Evolutionary conservation across 306 rosid species (phyloP).

Genomic region (Notholithocarpus densiflorus): DNA sequence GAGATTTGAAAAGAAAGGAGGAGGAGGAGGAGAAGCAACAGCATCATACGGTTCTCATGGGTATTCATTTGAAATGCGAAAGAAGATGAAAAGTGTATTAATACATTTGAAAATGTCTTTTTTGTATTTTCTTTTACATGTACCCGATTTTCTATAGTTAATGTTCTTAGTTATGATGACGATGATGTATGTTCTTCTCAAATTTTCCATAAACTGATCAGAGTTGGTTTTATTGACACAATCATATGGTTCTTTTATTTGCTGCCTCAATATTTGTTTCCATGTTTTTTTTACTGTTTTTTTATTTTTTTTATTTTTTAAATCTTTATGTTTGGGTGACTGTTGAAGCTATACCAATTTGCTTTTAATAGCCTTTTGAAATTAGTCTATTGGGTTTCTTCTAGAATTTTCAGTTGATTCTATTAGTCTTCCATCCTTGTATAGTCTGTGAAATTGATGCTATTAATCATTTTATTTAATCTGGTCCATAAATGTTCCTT

Average conservation of each 20-base stretch:
- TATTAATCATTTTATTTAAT: constrained; percentile 7
- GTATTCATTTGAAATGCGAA: constrained; percentile 17
- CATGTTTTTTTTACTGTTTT: not conserved
- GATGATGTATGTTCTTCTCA: constrained; percentile 26
- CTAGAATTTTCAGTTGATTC: constrained; percentile 2
- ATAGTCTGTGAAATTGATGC: constrained; percentile 4
- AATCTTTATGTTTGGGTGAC: not conserved
- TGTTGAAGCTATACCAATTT: constrained; percentile 1
- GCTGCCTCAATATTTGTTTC: not conserved
- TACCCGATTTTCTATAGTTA: constrained; percentile 12
- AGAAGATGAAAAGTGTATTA: constrained; percentile 11
- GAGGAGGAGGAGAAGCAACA: constrained; percentile 16
- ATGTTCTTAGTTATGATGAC: constrained; percentile 23
- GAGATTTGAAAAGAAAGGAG: constrained; percentile 25
- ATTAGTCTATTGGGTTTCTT: not conserved
- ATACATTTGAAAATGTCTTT: constrained; percentile 22
- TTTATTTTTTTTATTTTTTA: too few species aligned
- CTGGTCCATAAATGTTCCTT: constrained; percentile 38
- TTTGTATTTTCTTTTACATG: constrained; percentile 22
- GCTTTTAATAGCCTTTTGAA: not conserved
- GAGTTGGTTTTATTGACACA: not conserved
- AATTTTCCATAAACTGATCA: constrained; percentile 23
- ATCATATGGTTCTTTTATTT: not conserved
- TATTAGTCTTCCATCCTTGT: constrained; percentile 8
- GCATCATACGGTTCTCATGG: constrained; percentile 21